Conservation (phyloP, 169 alveolate species). For the Eimeria maxima region DNA sequence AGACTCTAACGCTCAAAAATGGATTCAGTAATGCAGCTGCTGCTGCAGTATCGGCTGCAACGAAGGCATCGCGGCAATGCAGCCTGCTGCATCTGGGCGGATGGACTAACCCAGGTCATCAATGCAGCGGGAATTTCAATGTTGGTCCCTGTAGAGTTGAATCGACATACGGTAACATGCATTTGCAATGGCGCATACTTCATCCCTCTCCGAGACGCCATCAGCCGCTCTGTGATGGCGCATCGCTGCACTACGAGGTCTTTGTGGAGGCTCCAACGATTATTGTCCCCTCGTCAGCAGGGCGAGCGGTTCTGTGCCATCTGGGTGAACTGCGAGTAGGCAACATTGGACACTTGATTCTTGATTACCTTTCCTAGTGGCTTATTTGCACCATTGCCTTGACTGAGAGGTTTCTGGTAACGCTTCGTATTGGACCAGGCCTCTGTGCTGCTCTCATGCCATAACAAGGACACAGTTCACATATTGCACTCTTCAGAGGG, state of each 20-base stretch:
- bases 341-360: neutral
- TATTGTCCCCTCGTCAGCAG: slow-evolving; percentile 58
- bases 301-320: slow-evolving; percentile 57
- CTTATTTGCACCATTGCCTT: neutral
- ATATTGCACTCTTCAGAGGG: neutral
- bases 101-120: neutral
- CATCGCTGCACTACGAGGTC: slow-evolving; percentile 25
- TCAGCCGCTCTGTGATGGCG: slow-evolving; percentile 37
- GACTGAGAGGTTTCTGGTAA: too few relatives aligned
- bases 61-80: slow-evolving; percentile 47
- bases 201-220: slow-evolving; percentile 43
- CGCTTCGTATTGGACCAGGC: neutral
- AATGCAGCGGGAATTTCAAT: neutral
- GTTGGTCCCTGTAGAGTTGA: neutral
- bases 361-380: neutral
- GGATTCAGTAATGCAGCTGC: slow-evolving; percentile 36
- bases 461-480: neutral
- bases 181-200: neutral
- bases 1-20: neutral
- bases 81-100: slow-evolving; percentile 18
- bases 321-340: slow-evolving; percentile 67
- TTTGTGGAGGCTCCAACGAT: slow-evolving; percentile 69
- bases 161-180: neutral
- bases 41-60: slow-evolving; percentile 10
- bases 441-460: neutral